These are phyloP conservation scores for Kwoniella dendrophila DNA, from an alignment of 768 basidiomycete species.

Conservation along the genomic window DNA sequence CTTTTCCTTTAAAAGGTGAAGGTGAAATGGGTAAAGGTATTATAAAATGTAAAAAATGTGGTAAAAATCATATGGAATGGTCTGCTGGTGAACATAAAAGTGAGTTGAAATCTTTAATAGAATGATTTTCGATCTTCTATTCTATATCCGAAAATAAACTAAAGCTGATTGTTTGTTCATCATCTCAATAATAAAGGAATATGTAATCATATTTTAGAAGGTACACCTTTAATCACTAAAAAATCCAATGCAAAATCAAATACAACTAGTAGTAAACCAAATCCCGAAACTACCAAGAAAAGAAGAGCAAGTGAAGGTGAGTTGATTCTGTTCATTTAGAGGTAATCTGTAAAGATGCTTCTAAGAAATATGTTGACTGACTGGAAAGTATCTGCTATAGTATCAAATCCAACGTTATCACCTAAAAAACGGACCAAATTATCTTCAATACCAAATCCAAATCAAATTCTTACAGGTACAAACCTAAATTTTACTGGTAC, in stretches of 20 bases:
- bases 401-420: conserved; percentile 6
- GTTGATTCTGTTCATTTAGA: conserved; percentile 3
- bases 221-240: conserved; percentile 35
- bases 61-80: conserved; percentile 76
- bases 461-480: background rate
- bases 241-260: conserved; percentile 58
- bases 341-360: too few species aligned
- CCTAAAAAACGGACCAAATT: conserved; percentile 56
- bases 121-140: background rate
- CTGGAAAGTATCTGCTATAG: too few species aligned
- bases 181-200: conserved; percentile 25
- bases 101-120: conserved; percentile 55
- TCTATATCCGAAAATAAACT: background rate
- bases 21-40: conserved; percentile 54
- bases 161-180: background rate
- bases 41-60: conserved; percentile 77
- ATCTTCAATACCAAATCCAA: background rate
- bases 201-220: conserved; percentile 45
- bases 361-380: too few species aligned
- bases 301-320: conserved; percentile 42
- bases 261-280: conserved; percentile 65
- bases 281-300: conserved; percentile 53
- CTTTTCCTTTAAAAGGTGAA: conserved; percentile 67
- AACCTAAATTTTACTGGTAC: background rate
- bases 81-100: conserved; percentile 75